Evolutionary conservation across 495 filamentous ascomycete species (phyloP).

Genomic region (Trichoderma gamsii): DNA sequence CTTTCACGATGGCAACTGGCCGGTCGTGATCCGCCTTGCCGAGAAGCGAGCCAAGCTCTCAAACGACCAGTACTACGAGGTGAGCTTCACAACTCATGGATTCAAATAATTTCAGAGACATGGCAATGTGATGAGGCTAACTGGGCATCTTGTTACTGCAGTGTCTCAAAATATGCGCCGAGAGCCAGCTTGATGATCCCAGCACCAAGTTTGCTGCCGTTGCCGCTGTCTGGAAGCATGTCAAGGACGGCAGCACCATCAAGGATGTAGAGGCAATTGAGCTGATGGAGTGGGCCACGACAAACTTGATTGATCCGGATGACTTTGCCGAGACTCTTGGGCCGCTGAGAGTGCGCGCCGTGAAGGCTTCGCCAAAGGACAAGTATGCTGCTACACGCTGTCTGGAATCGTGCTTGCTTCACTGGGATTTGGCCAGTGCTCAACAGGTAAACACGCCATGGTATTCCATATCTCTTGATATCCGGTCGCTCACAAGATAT

Average conservation of each 20-base stretch:
- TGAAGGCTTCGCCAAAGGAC: slow-evolving; percentile 39
- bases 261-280: slow-evolving; percentile 38
- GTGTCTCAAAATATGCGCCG: slow-evolving; percentile 40
- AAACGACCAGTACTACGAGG: slow-evolving; percentile 45
- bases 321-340: slow-evolving; percentile 38
- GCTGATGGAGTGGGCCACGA: slow-evolving; percentile 37
- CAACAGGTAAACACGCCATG: slow-evolving; percentile 33
- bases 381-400: slow-evolving; percentile 28
- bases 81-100: slow-evolving; percentile 18
- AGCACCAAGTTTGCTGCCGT: slow-evolving; percentile 29
- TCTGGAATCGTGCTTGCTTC: slow-evolving; percentile 38
- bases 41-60: slow-evolving; percentile 33
- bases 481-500: slow-evolving; percentile 8
- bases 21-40: slow-evolving; percentile 34
- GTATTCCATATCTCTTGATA: background rate
- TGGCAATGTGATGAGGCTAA: background rate
- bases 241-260: slow-evolving; percentile 31
- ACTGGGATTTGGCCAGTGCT: slow-evolving; percentile 43
- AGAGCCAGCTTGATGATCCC: slow-evolving; percentile 38
- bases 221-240: slow-evolving; percentile 31
- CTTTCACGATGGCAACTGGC: slow-evolving; percentile 40
- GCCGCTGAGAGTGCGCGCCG: slow-evolving; percentile 34
- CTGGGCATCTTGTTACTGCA: slow-evolving; percentile 19
- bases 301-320: slow-evolving; percentile 24
- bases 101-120: background rate